Percentiles rank a stretch among this genome's conserved stretches.
phyloP scores from a whole-genome alignment of 2,329 filamentous ascomycete genomes.

The Escovopsis sp. region DNA sequence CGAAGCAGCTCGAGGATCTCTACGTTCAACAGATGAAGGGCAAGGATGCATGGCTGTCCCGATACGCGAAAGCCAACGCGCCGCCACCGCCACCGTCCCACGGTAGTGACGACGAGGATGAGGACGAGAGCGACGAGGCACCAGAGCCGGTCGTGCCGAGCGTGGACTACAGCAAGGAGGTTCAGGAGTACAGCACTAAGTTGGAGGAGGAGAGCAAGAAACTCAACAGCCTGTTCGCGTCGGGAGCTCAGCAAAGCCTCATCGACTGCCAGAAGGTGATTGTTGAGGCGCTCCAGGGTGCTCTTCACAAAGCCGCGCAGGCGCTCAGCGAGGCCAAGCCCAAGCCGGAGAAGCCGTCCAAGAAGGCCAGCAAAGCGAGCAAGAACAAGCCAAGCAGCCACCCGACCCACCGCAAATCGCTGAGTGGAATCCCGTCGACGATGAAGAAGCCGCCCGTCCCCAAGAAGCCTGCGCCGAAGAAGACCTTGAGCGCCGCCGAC shows the following conservation, averaged over 20 bases:
- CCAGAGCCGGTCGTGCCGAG: slow-evolving; percentile 24
- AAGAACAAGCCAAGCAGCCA: slow-evolving; percentile 32
- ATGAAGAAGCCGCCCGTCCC: slow-evolving; percentile 20
- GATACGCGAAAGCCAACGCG: slow-evolving; percentile 43
- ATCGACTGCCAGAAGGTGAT: slow-evolving; percentile 45
- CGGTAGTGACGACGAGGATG: slow-evolving; percentile 56
- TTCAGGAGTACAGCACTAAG: slow-evolving; percentile 37
- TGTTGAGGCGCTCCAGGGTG: slow-evolving; percentile 49
- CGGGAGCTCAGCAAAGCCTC: slow-evolving; percentile 35
- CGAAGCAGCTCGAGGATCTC: slow-evolving; percentile 55
- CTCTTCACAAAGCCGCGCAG: slow-evolving; percentile 57
- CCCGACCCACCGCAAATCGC: slow-evolving; percentile 27
- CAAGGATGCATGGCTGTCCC: slow-evolving; percentile 68
- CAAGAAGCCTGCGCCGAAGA: slow-evolving; percentile 30
- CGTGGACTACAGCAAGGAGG: slow-evolving; percentile 23
- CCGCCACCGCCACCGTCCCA: slow-evolving; percentile 46
- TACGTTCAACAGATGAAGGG: slow-evolving; percentile 64
- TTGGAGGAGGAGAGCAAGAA: slow-evolving; percentile 42
- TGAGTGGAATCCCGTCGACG: slow-evolving; percentile 15
- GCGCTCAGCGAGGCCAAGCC: slow-evolving; percentile 37
- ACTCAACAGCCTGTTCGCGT: slow-evolving; percentile 32
- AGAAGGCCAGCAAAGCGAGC: slow-evolving; percentile 38
- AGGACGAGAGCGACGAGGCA: slow-evolving; percentile 50
- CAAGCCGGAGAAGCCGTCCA: slow-evolving; percentile 42
- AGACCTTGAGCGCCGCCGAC: slow-evolving; percentile 56